phyloP scores from a whole-genome alignment of 352 stramenopile genomes.

The Phytopythium helicoides region DNA sequence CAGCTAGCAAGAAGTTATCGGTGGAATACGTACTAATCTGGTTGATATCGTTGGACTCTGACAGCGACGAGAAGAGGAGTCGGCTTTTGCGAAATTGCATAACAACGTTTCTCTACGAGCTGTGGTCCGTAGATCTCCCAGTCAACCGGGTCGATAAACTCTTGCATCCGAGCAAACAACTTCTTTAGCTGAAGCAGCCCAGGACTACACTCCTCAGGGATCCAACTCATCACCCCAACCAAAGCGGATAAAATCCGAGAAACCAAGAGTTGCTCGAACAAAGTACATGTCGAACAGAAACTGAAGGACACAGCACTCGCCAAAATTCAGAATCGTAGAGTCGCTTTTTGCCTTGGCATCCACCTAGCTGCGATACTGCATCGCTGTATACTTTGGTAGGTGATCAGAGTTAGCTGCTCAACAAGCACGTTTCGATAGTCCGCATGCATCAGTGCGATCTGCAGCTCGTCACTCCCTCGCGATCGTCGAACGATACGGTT shows the following conservation, averaged over 20 bases:
- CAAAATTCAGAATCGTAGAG: constrained; percentile 70
- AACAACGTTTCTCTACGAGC: constrained; percentile 83
- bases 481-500: constrained; percentile 57
- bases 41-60: constrained; percentile 79
- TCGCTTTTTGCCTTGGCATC: constrained; percentile 45
- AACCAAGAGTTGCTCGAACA: constrained; percentile 77
- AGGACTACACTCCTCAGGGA: constrained; percentile 42
- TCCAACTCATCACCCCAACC: constrained; percentile 84
- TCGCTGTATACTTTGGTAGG: constrained; percentile 67
- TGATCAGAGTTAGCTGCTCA: constrained; percentile 77
- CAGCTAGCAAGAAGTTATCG: not conserved
- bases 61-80: constrained; percentile 83
- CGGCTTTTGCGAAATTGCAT: constrained; percentile 84
- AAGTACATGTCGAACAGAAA: constrained; percentile 91
- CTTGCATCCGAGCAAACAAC: constrained; percentile 75
- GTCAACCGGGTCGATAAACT: constrained; percentile 85
- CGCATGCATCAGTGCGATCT: constrained; percentile 58
- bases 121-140: constrained; percentile 88
- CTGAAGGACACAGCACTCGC: constrained; percentile 81
- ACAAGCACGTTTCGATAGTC: constrained; percentile 69
- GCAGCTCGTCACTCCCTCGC: constrained; percentile 31
- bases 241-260: constrained; percentile 86
- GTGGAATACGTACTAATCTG: constrained; percentile 66
- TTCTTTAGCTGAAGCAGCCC: constrained; percentile 53
- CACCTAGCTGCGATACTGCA: constrained; percentile 57